These are phyloP conservation scores for Sarcocystis neurona DNA, from an alignment of 169 alveolate species.

Conservation along the genomic window DNA sequence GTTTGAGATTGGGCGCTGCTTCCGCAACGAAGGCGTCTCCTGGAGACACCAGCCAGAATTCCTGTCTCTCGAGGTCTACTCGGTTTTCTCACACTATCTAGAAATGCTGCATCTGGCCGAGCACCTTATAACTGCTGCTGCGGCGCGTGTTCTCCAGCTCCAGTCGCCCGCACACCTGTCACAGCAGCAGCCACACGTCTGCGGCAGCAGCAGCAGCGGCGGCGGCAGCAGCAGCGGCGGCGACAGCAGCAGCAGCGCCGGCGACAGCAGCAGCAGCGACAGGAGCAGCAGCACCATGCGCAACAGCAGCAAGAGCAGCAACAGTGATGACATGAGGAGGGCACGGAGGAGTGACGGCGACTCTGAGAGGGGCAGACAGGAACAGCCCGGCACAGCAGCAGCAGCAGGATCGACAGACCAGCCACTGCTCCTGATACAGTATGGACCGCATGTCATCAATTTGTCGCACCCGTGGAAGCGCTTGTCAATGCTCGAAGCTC, in stretches of 20 bases:
- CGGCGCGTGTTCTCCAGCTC: slow-evolving; percentile 64
- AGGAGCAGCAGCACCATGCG: slow-evolving; percentile 55
- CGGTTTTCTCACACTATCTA: slow-evolving; percentile 91
- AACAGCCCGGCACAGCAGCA: slow-evolving; percentile 12
- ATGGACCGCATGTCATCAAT: neutral
- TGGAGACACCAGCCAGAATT: slow-evolving; percentile 97
- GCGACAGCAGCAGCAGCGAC: no score
- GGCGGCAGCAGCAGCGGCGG: neutral
- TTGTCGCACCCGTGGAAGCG: slow-evolving; percentile 10
- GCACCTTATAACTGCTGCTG: slow-evolving; percentile 86
- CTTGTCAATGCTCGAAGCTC: neutral
- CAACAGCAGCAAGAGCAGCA: slow-evolving; percentile 47
- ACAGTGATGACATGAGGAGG: no score
- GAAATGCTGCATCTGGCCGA: slow-evolving; percentile 94
- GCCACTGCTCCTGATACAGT: no score
- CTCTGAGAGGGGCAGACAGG: slow-evolving; percentile 48
- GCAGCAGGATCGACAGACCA: neutral
- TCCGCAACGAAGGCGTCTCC: slow-evolving; percentile 97
- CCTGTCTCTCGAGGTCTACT: slow-evolving; percentile 95
- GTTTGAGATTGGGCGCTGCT: slow-evolving; percentile 96
- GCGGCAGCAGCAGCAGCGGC: neutral
- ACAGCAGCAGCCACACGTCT: neutral
- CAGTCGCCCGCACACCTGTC: neutral
- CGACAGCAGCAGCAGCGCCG: slow-evolving; percentile 39
- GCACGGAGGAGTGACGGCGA: no score